Conservation (phyloP, 768 basidiomycete species). For the Xerocomus potaroensis region DNA sequence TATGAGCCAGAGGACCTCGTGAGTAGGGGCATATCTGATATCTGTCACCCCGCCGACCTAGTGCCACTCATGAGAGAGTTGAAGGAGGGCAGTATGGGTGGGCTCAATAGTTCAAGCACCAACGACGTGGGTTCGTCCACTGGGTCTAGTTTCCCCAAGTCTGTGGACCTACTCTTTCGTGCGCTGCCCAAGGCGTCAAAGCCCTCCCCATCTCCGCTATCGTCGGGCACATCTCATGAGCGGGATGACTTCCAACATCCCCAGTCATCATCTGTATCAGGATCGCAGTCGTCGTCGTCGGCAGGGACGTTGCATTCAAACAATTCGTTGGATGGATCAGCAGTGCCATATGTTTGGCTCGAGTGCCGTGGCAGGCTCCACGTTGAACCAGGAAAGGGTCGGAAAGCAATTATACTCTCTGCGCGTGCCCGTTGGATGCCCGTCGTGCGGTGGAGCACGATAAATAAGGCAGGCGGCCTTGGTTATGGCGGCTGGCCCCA, state of each 20-base stretch:
- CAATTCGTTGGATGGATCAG: background rate
- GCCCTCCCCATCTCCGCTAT: background rate
- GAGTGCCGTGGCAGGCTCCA: constrained; percentile 87
- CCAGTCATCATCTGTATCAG: background rate
- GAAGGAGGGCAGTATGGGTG: constrained; percentile 51
- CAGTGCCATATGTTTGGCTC: constrained; percentile 73
- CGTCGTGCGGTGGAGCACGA: constrained; percentile 52
- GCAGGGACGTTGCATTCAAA: background rate
- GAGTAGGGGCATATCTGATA: constrained; percentile 70
- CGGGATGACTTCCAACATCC: background rate
- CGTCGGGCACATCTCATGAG: background rate
- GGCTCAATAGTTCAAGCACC: constrained; percentile 13
- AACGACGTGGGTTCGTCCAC: constrained; percentile 15
- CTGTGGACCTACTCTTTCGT: constrained; percentile 83
- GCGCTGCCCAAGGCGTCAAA: constrained; percentile 55
- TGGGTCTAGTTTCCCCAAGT: constrained; percentile 36
- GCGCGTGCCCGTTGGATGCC: constrained; percentile 73
- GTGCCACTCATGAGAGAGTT: constrained; percentile 89
- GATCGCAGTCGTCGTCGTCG: background rate
- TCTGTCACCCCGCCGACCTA: constrained; percentile 86
- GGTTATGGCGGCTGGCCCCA: background rate
- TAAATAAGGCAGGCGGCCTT: constrained; percentile 46
- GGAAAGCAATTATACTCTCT: constrained; percentile 91
- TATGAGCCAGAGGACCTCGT: constrained; percentile 84
- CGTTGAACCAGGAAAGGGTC: constrained; percentile 88